These are phyloP conservation scores for Scleroderma bovista DNA, from an alignment of 768 basidiomycete species.

Conservation along the genomic window DNA sequence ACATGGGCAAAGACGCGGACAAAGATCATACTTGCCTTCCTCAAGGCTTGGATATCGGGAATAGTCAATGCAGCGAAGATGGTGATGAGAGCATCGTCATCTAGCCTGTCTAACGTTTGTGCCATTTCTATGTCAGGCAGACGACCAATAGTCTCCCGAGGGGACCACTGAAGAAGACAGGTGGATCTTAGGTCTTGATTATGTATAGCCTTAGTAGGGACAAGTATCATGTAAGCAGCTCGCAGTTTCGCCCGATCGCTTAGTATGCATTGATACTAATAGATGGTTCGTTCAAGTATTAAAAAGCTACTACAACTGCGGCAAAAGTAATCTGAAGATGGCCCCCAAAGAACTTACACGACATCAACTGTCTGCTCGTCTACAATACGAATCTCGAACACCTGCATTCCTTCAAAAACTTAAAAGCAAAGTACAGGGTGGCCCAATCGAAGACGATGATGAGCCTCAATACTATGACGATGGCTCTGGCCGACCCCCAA, in stretches of 20 bases:
- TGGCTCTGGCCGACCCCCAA: slow-evolving; percentile 67
- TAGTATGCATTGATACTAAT: too few species aligned
- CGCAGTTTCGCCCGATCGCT: too few species aligned
- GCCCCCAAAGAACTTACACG: slow-evolving; percentile 58
- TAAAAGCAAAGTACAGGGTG: slow-evolving; percentile 56
- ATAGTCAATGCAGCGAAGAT: slow-evolving; percentile 33
- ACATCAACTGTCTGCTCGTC: slow-evolving; percentile 65
- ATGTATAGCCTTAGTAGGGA: too few species aligned
- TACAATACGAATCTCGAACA: slow-evolving; percentile 54
- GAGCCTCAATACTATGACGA: slow-evolving; percentile 56
- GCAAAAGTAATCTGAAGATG: too few species aligned
- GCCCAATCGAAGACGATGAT: slow-evolving; percentile 43
- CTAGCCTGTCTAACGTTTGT: slow-evolving; percentile 18
- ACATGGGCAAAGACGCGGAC: neutral
- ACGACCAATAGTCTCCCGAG: slow-evolving; percentile 40
- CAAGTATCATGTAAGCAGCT: too few species aligned
- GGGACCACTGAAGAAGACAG: too few species aligned
- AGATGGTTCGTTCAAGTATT: too few species aligned
- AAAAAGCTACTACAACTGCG: too few species aligned
- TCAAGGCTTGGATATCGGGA: slow-evolving; percentile 36
- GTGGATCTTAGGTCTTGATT: too few species aligned
- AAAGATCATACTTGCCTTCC: slow-evolving; percentile 37
- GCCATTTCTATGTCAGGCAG: slow-evolving; percentile 8
- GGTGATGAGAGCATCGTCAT: slow-evolving; percentile 35
- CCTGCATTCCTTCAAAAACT: slow-evolving; percentile 65